These are phyloP conservation scores for Colletotrichum eleusines DNA, from an alignment of 2,329 filamentous ascomycete species.

Conservation along the genomic window DNA sequence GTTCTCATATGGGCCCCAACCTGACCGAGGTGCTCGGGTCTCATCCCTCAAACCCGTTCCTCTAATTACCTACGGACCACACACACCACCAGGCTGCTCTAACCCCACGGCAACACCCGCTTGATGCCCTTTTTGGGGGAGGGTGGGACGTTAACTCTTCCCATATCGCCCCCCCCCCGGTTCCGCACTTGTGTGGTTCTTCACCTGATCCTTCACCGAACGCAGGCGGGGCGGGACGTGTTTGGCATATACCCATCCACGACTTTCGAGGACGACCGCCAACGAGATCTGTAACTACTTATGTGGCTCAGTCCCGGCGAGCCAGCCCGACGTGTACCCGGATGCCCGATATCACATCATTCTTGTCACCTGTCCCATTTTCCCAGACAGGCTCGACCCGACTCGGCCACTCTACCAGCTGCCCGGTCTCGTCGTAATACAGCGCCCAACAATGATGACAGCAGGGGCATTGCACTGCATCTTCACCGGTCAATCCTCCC, in stretches of 20 bases:
- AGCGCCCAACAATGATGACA: conserved; percentile 8
- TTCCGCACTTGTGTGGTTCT: neutral
- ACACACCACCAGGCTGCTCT: neutral
- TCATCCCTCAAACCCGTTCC: neutral
- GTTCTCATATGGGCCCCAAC: neutral
- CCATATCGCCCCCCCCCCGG: neutral
- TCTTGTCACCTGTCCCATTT: neutral
- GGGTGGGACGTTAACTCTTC: neutral
- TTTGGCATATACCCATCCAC: too few species aligned
- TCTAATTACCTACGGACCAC: neutral
- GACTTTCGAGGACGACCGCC: too few species aligned
- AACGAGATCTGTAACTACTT: neutral
- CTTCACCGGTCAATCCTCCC: conserved; percentile 29
- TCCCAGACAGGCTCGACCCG: neutral
- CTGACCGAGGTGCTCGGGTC: neutral
- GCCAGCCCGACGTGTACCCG: neutral
- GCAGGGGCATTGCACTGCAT: neutral
- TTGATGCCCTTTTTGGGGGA: neutral
- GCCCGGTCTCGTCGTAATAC: neutral
- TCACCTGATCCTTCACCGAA: conserved; percentile 30
- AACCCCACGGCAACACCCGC: conserved; percentile 25
- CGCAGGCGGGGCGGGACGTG: too few species aligned
- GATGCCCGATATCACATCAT: conserved; percentile 4
- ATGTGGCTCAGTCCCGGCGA: neutral
- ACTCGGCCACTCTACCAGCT: neutral